phyloP scores from a whole-genome alignment of 2,329 filamentous ascomycete species.

The Colletotrichum simmondsii region DNA sequence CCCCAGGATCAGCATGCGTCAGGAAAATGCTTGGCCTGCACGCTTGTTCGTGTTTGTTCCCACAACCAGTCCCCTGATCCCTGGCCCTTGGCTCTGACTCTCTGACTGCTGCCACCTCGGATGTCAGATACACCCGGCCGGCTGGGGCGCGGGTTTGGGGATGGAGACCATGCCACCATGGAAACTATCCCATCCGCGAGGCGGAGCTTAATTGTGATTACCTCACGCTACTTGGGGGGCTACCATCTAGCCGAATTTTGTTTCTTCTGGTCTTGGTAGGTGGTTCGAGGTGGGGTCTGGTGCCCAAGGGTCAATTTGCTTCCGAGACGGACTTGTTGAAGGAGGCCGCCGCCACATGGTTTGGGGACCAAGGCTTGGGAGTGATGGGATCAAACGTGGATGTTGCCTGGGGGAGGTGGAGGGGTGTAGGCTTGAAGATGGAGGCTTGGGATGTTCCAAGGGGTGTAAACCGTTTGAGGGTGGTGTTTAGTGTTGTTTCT shows the following conservation, averaged over 20 bases:
- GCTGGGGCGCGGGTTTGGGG: background rate
- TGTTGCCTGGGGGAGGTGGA: background rate
- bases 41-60: background rate
- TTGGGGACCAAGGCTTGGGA: background rate
- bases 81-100: background rate
- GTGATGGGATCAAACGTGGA: background rate
- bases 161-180: background rate
- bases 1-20: background rate
- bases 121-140: slow-evolving; percentile 25
- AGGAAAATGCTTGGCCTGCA: background rate
- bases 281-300: background rate
- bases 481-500: background rate
- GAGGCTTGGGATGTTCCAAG: background rate
- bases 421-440: background rate
- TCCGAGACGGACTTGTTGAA: background rate
- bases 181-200: slow-evolving; percentile 1
- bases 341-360: background rate
- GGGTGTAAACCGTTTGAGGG: background rate
- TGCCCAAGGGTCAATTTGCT: background rate
- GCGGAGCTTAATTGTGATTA: background rate
- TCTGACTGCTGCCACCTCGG: slow-evolving; percentile 11
- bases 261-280: background rate
- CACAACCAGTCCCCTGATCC: no score
- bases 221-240: background rate
- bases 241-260: background rate